Evolutionary conservation across 129 eudicot genomes (phyloP).

Genomic region (Rutidosis leptorrhynchoides): DNA sequence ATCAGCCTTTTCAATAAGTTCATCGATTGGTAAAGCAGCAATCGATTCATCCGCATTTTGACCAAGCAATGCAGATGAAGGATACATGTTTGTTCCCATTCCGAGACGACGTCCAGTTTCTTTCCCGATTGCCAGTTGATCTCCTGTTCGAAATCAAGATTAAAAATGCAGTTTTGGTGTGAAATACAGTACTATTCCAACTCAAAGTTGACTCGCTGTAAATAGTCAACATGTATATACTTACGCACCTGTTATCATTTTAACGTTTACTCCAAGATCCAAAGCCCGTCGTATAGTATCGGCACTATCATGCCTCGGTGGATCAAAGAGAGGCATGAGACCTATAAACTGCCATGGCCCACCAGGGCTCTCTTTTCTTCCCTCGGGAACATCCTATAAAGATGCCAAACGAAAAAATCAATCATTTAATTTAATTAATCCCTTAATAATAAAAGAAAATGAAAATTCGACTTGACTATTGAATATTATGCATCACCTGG

Average conservation of each 20-base stretch:
- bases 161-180: not conserved
- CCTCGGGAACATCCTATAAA: constrained; percentile 18
- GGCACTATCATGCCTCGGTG: constrained; percentile 20
- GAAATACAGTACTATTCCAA: not conserved
- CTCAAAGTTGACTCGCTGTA: not conserved
- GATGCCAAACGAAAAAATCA: not conserved
- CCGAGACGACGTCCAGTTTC: constrained; percentile 92
- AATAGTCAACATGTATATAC: not conserved
- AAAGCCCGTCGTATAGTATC: constrained; percentile 26
- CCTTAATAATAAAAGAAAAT: too few relatives aligned
- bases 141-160: constrained; percentile 44
- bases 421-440: not conserved
- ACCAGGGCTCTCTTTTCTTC: constrained; percentile 13
- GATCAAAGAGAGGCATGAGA: constrained; percentile 18
- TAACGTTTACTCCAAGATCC: constrained; percentile 30
- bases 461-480: not conserved
- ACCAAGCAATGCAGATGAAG: constrained; percentile 85
- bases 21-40: constrained; percentile 78
- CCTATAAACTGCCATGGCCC: constrained; percentile 20
- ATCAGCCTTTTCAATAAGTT: constrained; percentile 89
- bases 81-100: constrained; percentile 96
- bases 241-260: constrained; percentile 27
- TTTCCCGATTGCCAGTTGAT: constrained; percentile 86
- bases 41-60: constrained; percentile 83
- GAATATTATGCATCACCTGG: constrained; percentile 44